Evolutionary conservation across 768 basidiomycete species (phyloP).

Genomic region (Phaeolepiota aurea): DNA sequence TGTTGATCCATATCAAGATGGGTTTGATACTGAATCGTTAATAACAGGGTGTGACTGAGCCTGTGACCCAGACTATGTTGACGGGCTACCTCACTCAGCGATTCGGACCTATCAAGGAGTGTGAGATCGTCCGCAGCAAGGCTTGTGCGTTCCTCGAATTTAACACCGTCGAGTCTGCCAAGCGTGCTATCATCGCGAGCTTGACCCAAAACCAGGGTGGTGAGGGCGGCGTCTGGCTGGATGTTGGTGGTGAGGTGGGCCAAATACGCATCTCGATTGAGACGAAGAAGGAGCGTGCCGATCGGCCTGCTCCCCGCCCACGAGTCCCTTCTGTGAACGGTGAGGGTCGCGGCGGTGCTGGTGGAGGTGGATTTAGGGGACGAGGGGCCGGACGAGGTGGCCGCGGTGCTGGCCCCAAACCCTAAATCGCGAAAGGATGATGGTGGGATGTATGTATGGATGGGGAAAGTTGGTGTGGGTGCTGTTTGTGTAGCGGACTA

Average conservation of each 20-base stretch:
- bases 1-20: background rate
- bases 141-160: conserved; percentile 97
- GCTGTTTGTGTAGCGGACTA: too few relatives aligned
- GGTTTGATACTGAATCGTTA: conserved; percentile 1
- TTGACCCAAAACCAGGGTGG: conserved; percentile 66
- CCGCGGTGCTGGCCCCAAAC: conserved; percentile 14
- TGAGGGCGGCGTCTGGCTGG: conserved; percentile 81
- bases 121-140: conserved; percentile 82
- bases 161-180: conserved; percentile 65
- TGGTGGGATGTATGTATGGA: background rate
- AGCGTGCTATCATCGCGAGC: conserved; percentile 73
- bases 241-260: conserved; percentile 46
- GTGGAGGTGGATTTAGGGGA: conserved; percentile 25
- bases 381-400: conserved; percentile 21
- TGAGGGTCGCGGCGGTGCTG: conserved; percentile 41
- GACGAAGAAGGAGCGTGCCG: conserved; percentile 85
- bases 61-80: conserved; percentile 45
- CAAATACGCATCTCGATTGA: conserved; percentile 66
- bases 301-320: conserved; percentile 58
- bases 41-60: conserved; percentile 64
- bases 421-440: background rate
- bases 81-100: conserved; percentile 40
- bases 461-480: background rate
- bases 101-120: conserved; percentile 79
- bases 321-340: conserved; percentile 45